Conservation (phyloP, 2,329 filamentous ascomycete genomes). For the Talaromyces rugulosus region DNA sequence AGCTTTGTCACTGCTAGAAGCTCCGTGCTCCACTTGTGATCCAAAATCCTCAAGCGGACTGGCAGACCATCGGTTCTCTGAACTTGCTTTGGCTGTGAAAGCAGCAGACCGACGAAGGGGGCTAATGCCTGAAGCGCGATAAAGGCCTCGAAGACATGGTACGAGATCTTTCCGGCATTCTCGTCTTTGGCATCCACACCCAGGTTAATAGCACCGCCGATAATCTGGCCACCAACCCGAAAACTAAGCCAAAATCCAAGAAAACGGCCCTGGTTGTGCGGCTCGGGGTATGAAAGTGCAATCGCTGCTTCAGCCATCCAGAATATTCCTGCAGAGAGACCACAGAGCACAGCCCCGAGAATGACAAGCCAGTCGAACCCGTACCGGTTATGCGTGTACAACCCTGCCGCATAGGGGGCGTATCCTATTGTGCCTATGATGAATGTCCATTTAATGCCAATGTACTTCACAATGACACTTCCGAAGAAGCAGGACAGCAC, state of each 20-base stretch:
- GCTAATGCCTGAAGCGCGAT: conserved; percentile 65
- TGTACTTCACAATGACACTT: conserved; percentile 59
- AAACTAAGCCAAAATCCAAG: conserved; percentile 66
- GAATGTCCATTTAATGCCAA: conserved; percentile 67
- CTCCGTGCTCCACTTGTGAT: conserved; percentile 53
- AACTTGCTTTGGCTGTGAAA: conserved; percentile 59
- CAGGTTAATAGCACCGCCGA: conserved; percentile 69
- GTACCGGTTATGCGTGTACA: conserved; percentile 69
- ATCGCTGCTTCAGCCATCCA: conserved; percentile 74
- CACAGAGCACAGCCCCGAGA: conserved; percentile 64
- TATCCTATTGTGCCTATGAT: conserved; percentile 71
- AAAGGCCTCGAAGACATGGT: conserved; percentile 65
- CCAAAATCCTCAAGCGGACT: conserved; percentile 56
- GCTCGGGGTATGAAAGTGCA: conserved; percentile 67
- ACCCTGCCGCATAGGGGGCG: conserved; percentile 64
- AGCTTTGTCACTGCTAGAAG: conserved; percentile 55
- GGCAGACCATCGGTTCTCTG: conserved; percentile 61
- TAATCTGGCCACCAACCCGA: conserved; percentile 60
- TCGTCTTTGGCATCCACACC: conserved; percentile 58
- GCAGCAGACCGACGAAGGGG: conserved; percentile 59
- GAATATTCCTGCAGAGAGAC: conserved; percentile 67
- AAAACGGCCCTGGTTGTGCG: conserved; percentile 60
- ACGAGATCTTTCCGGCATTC: conserved; percentile 62
- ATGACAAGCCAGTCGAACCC: conserved; percentile 66
- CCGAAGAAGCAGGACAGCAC: conserved; percentile 65